Conservation (phyloP, 2,329 filamentous ascomycete genomes). For the Neonectria hederae region DNA sequence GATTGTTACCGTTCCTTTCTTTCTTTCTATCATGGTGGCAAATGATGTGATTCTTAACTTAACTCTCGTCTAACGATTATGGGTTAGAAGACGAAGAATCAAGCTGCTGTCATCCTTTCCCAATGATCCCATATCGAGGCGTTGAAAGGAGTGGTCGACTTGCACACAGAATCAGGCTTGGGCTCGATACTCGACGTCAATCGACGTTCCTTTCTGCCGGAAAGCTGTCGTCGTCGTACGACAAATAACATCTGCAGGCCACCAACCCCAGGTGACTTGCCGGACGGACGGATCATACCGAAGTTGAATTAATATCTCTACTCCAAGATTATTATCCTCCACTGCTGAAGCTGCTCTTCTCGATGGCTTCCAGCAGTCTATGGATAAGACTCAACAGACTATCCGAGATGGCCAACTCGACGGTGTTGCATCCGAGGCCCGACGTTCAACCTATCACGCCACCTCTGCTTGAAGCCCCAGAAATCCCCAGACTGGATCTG, state of each 20-base stretch:
- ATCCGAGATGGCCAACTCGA: neutral
- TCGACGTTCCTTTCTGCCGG: constrained; percentile 7
- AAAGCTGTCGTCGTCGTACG: constrained; percentile 2
- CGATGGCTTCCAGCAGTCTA: neutral
- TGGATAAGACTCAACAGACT: neutral
- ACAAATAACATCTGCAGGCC: neutral
- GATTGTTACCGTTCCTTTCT: neutral
- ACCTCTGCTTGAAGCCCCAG: constrained; percentile 23
- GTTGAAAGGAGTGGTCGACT: neutral
- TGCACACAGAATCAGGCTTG: neutral
- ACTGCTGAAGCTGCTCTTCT: too few relatives aligned
- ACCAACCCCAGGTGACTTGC: neutral
- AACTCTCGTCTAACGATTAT: neutral
- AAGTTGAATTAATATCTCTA: neutral
- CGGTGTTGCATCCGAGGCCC: neutral
- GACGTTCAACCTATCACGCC: constrained; percentile 20
- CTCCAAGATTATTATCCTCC: neutral
- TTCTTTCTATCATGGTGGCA: neutral
- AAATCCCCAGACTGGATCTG: constrained; percentile 14
- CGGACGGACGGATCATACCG: neutral
- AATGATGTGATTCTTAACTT: neutral
- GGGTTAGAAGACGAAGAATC: neutral
- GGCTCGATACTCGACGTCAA: neutral
- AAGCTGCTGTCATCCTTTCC: neutral
- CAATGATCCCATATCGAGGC: neutral